Evolutionary conservation across 495 filamentous ascomycete species (phyloP), one percentile per base, ranked within the genome.

Genomic region (Penicillium macrosclerotiorum): DNA sequence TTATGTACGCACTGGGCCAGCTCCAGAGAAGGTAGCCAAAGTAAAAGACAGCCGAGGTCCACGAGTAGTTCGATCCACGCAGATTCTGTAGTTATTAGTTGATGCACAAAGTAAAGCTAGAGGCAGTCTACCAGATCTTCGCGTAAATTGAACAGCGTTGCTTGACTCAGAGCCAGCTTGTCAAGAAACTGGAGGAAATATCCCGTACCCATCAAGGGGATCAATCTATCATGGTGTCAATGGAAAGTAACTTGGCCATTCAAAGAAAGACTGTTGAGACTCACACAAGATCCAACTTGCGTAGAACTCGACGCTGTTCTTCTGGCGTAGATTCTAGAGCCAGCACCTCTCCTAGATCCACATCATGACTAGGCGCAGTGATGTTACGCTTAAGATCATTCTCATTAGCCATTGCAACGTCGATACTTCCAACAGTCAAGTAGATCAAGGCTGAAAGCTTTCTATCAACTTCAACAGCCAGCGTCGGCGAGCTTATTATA

Each of bases 181-280:
- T 82, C 77, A 42, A 82, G 69, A 47, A 72, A 80, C 37, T 78
- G 74, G 37, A 81, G 61, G 43, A 63, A 63, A 19, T 70, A 70
- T 1, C 36, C 47, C 7, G 27, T 8, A 26, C 47, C 47, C 42
- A 39, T 13, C 13, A 34, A 34, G 31, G 31, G 31, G 5, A 34
- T 13, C n/a, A 34, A n/a, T n/a, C n/a, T n/a, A n/a, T n/a, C n/a
- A n/a, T n/a, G n/a, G n/a, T n/a, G n/a, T 67, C 27, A 73, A 51
- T 0, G 77, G 77, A 52, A 81, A 72, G 37, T 79, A 40, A 36
- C 62, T 68, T 29, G 0, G 9, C 8, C 5, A 17, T 11, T 7
- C 22, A 44, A n/a, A 49, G 29, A 4, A 24, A 16, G 12, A 32
- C 11, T 1, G 30, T 32, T 12, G 12, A 1, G 8, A 53, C 59